These are phyloP conservation scores for Colletotrichum musicola DNA, from an alignment of 2,329 filamentous ascomycete species.

Conservation along the genomic window DNA sequence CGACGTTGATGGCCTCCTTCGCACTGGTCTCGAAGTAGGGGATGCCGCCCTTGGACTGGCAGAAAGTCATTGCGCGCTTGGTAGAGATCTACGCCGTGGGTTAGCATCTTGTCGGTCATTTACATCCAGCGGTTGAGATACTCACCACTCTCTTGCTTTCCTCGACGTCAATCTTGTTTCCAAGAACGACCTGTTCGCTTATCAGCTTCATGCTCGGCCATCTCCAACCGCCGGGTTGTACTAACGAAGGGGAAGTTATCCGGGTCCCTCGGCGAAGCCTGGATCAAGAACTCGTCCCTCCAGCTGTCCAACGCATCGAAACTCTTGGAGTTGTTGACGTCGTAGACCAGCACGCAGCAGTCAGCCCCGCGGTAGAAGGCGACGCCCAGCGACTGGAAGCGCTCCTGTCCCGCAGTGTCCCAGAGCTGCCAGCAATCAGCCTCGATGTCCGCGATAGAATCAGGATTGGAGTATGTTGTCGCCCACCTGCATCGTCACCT, in stretches of 20 bases:
- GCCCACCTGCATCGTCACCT: conserved; percentile 95
- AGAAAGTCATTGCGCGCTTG: conserved; percentile 97
- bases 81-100: conserved; percentile 77
- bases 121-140: conserved; percentile 22
- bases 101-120: conserved; percentile 8
- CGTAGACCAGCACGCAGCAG: conserved; percentile 97
- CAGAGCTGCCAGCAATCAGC: conserved; percentile 74
- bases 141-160: conserved; percentile 93
- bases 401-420: conserved; percentile 97
- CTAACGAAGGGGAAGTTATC: conserved; percentile 97
- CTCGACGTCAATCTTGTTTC: conserved; percentile 99
- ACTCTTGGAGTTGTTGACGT: conserved; percentile 99
- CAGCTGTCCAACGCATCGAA: conserved; percentile 99
- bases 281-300: conserved; percentile 98
- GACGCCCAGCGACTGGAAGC: conserved; percentile 96
- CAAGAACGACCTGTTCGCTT: conserved; percentile 81
- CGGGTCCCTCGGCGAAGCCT: conserved; percentile 94
- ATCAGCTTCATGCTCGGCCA: conserved; percentile 40
- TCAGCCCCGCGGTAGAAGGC: conserved; percentile 98
- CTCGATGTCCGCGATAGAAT: background rate
- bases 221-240: conserved; percentile 38
- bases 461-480: conserved; percentile 44
- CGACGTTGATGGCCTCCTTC: conserved; percentile 98
- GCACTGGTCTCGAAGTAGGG: conserved; percentile 99
- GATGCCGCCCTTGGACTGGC: conserved; percentile 96